Evolutionary conservation across 768 basidiomycete species (phyloP).

Genomic region (Bullera alba): DNA sequence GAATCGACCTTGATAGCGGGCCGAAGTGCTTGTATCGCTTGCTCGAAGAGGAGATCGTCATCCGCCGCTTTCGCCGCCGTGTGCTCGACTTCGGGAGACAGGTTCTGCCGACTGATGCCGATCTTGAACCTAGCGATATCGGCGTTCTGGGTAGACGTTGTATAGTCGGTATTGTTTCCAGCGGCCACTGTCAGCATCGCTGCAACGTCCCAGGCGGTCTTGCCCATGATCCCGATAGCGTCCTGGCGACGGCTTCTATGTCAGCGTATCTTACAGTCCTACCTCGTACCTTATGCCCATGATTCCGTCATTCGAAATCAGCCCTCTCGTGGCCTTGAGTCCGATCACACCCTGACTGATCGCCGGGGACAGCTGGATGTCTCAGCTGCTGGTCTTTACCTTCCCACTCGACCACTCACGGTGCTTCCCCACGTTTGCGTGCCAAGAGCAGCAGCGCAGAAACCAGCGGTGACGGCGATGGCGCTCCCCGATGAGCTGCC

Average conservation of each 20-base stretch:
- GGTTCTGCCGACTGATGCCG: too few relatives aligned
- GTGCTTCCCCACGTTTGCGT: not conserved
- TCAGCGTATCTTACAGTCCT: not conserved
- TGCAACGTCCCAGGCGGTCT: not conserved
- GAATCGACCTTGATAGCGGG: too few relatives aligned
- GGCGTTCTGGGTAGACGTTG: too few relatives aligned
- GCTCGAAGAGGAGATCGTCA: too few relatives aligned
- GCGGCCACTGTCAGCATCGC: too few relatives aligned
- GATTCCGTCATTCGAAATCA: not conserved
- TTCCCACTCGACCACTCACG: not conserved
- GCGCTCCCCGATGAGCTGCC: not conserved
- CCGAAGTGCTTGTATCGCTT: too few relatives aligned
- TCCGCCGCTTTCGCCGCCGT: too few relatives aligned
- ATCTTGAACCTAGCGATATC: too few relatives aligned
- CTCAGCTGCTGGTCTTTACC: too few relatives aligned
- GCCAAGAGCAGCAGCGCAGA: not conserved
- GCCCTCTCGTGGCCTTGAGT: not conserved
- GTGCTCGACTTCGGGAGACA: too few relatives aligned
- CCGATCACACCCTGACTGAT: not conserved
- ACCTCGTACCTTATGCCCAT: not conserved
- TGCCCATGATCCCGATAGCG: not conserved
- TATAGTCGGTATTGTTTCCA: too few relatives aligned
- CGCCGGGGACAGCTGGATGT: not conserved
- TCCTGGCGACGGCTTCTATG: not conserved
- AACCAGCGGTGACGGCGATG: not conserved